Base-by-base conservation (phyloP, 495 filamentous ascomycete species). In the Tirmania nivea region DNA sequence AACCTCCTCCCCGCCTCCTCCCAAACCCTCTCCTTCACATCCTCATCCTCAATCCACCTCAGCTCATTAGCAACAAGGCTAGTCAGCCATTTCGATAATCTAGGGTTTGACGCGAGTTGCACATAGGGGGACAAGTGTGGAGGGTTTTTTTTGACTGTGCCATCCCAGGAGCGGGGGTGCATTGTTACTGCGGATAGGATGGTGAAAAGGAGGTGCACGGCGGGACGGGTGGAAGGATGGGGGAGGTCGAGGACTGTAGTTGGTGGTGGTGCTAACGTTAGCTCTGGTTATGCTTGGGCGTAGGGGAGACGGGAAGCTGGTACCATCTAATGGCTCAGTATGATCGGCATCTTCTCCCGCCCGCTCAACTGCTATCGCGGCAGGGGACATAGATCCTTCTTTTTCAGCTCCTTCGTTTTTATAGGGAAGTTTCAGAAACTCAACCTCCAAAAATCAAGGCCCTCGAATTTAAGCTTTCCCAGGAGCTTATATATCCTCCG, bases 1-100 rank as follows among this genome's bases (percentile, higher is more conserved):
- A 96, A 69, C 35, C 90, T 73, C 52, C 73, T 74, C 56, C 82
- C 81, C 5, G 89, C 86, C 48, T 78, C 67, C 56, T 85, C 79
- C 83, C 85, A 90, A 12, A 96, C 69, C 10, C 70, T 67, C 61
- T 94, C 89, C 52, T 74, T 75, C 55, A 78, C 69, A 25, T 76
- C 77, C 35, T 88, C 83, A 31, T 76, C 73, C 3, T 76, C 65
- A 10, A 96, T 70, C 89, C 90, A 96, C 21, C 68, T 57, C 3
- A 96, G 69, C 8, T 72, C 67, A 58, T 77, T 89, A 21, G 80
- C 73, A 60, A 95, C 78, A 60, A 96, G 80, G 50, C 71, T 70
- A 10, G 82, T 84, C 9, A 96, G 70, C 61, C 62, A 64, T 47
- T 61, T 64, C 4, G 53, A 19, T 45, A 14, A 14, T 45, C 39